phyloP scores from a whole-genome alignment of 2,329 filamentous ascomycete species.

The Sporothrix humicola region DNA sequence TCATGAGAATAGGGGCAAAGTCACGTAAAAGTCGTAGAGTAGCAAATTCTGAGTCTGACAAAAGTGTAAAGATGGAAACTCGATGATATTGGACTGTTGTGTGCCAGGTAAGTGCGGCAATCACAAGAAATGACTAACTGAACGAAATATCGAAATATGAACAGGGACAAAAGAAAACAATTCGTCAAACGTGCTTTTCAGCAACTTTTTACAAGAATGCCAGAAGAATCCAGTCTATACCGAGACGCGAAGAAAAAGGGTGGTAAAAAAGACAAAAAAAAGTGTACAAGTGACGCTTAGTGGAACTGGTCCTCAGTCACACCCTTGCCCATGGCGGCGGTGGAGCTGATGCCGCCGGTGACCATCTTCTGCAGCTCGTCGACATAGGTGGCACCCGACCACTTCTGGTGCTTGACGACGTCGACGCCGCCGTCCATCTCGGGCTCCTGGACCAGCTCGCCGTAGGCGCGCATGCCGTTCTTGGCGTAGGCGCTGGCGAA shows the following conservation, averaged over 20 bases:
- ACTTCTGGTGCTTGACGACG: constrained; percentile 99
- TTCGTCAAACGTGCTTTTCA: constrained; percentile 26
- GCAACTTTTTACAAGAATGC: constrained; percentile 25
- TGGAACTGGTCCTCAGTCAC: constrained; percentile 99
- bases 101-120: background rate
- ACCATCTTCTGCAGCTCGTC: constrained; percentile 98
- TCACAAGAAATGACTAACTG: background rate
- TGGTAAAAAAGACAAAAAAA: background rate
- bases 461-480: constrained; percentile 93
- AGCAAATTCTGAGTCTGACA: no score
- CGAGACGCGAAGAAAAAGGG: background rate
- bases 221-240: constrained; percentile 15
- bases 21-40: no score
- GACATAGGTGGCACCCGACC: constrained; percentile 92
- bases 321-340: constrained; percentile 94
- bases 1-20: no score
- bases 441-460: constrained; percentile 95
- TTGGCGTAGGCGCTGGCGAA: constrained; percentile 83
- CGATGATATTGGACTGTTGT: constrained; percentile 15
- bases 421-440: constrained; percentile 91
- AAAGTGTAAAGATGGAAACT: background rate
- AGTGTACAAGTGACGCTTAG: constrained; percentile 37
- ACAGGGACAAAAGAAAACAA: background rate
- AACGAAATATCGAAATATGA: background rate
- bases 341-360: constrained; percentile 86